These are phyloP conservation scores for Paramecium sonneborni DNA, from an alignment of 73 alveolate species.

Conservation along the genomic window DNA sequence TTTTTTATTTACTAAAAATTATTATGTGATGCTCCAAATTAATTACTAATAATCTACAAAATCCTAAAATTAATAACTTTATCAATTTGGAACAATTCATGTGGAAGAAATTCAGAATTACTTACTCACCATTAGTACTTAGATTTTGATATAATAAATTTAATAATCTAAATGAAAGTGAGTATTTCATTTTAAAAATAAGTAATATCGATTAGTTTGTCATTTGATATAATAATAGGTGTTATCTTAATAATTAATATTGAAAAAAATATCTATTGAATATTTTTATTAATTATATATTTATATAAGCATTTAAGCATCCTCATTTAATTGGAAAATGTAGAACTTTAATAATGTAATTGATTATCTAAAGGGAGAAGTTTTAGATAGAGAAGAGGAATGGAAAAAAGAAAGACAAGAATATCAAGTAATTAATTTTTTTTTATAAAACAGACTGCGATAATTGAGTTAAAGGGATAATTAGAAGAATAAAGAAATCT, in stretches of 20 bases:
- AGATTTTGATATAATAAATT: no score
- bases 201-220: no score
- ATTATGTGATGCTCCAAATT: neutral
- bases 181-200: no score
- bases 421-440: neutral
- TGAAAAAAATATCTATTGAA: neutral
- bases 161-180: no score
- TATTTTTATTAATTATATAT: neutral
- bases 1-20: neutral
- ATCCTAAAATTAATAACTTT: neutral
- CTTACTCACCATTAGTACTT: no score
- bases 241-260: neutral
- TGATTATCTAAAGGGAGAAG: constrained; percentile 33
- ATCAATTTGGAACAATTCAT: no score
- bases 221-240: no score
- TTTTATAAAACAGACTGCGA: neutral
- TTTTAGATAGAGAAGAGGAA: constrained; percentile 33
- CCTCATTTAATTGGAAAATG: neutral
- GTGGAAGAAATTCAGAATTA: no score
- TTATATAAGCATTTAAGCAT: neutral
- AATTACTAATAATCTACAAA: neutral
- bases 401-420: constrained; percentile 45
- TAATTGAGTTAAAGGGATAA: neutral
- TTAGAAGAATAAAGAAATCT: constrained; percentile 28
- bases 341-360: constrained; percentile 33